Evolutionary conservation across 176 grass and related monocot species (phyloP), one percentile per base, ranked within the genome.

Genomic region (Paspalum notatum): DNA sequence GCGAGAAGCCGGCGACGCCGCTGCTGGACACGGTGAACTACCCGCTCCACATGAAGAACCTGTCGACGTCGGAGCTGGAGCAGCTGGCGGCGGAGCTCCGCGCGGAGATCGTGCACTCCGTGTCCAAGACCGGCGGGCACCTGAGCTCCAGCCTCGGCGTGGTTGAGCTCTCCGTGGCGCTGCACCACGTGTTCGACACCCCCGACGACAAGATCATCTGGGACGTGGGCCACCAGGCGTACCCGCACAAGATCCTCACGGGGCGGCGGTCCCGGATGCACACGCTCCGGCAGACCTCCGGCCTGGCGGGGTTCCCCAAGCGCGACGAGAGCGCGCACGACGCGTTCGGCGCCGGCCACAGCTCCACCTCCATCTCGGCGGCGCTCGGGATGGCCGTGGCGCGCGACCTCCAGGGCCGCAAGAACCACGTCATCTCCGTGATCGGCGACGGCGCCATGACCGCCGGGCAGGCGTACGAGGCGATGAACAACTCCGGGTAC

Each of bases 371-470:
- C 82, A 99, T 99, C 92, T 95, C 92, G 16, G 96, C 96, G 24
- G 92, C 88, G 48, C 92, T 99, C 7, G 96, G 96, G 56, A 99
- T 99, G 96, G 96, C 96, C 1, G 90, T 99, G 6, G 96, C 82
- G 2, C 88, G 96, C 1, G 96, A 99, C 81, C 60, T 99, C 18
- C 70, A 90, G 2, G 90, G 96, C 16, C 87, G 89, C 1, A 80
- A 84, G 24, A 95, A 99, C 69, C 96, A 99, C 68, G 90, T 99
- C 47, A 70, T 99, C 38, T 92, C 96, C 6, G 96, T 99, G 15
- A 93, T 99, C 61, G 96, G 96, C 21, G 96, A 99, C 79, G 96
- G 96, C 43, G 92, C 96, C 44, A 99, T 99, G 96, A 99, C 96
- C 0, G 96, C 96, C 45, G 96, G 96, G 0, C 96, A 99, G 86